Conservation (phyloP, 2,329 filamentous ascomycete species). For the Cladosporium phlei region DNA sequence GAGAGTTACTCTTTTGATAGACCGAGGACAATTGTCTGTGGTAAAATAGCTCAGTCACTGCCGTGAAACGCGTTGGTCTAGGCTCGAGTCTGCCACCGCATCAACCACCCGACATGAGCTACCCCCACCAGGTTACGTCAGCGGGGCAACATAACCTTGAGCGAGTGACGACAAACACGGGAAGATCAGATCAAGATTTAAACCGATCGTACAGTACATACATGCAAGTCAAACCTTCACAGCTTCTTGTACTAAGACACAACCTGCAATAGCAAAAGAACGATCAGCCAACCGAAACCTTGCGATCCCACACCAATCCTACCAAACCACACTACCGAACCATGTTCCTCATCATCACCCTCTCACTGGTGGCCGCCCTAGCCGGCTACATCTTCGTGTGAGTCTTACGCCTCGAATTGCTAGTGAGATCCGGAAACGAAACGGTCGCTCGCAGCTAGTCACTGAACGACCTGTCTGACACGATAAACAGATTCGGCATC, state of each 20-base stretch:
- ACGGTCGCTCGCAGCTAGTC: neutral
- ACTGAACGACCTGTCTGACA: neutral
- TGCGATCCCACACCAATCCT: neutral
- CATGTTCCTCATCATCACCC: slow-evolving; percentile 25
- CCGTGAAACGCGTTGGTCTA: too few relatives aligned
- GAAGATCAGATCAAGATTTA: neutral
- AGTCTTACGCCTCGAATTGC: neutral
- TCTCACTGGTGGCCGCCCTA: slow-evolving; percentile 34
- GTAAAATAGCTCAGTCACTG: too few relatives aligned
- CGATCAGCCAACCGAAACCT: neutral
- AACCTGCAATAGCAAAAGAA: neutral
- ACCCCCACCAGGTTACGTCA: slow-evolving; percentile 2
- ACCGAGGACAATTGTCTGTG: too few relatives aligned
- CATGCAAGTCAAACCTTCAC: neutral
- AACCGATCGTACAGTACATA: neutral
- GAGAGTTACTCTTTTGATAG: too few relatives aligned
- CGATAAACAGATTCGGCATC: slow-evolving; percentile 39
- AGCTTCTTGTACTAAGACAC: neutral
- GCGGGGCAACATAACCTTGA: neutral
- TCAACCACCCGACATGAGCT: neutral
- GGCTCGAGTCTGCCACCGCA: neutral
- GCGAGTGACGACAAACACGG: neutral
- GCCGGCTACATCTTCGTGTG: slow-evolving; percentile 40
- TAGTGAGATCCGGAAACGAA: neutral
- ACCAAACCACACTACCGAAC: neutral